A percentile compares a stretch with the other conserved stretches of the same genome.
These are phyloP conservation scores for Isabelozyma rhagii DNA, from an alignment of 805 yeast species.

Conservation along the genomic window DNA sequence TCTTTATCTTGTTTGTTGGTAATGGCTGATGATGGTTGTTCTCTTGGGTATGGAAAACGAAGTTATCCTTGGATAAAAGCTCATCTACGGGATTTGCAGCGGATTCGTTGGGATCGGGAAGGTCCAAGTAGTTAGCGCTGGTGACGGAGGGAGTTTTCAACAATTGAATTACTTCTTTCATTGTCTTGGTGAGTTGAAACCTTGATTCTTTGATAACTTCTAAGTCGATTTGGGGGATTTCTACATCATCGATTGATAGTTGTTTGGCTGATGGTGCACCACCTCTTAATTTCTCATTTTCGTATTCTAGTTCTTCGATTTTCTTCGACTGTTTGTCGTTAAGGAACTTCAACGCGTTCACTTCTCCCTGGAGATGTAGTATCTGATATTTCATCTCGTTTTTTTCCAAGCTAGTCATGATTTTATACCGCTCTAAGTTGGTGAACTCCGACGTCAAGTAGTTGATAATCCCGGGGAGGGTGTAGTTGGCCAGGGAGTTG, in stretches of 20 bases:
- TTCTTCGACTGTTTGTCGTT: constrained; percentile 40
- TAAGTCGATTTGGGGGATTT: constrained; percentile 34
- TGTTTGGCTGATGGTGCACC: background rate
- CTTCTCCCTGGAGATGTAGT: constrained; percentile 50
- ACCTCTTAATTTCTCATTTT: constrained; percentile 10
- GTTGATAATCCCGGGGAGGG: constrained; percentile 59
- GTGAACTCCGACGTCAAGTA: constrained; percentile 60
- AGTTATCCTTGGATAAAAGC: constrained; percentile 11
- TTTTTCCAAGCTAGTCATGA: constrained; percentile 51
- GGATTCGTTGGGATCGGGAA: constrained; percentile 16
- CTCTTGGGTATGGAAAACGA: constrained; percentile 5
- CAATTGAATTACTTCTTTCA: constrained; percentile 32
- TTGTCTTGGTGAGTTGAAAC: constrained; percentile 29
- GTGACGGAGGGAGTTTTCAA: constrained; percentile 25
- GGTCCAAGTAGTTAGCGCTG: constrained; percentile 13
- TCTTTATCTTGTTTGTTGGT: background rate
- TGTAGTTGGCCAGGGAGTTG: constrained; percentile 32
- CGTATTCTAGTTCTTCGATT: constrained; percentile 36
- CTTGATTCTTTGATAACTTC: constrained; percentile 28
- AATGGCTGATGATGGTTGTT: background rate
- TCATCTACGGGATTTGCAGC: constrained; percentile 14
- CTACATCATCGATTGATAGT: background rate
- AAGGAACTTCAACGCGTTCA: constrained; percentile 40
- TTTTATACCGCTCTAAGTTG: constrained; percentile 37
- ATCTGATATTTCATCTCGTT: constrained; percentile 51